Evolutionary conservation across 2,329 filamentous ascomycete genomes (phyloP).

Genomic region (Paraconiothyrium brasiliense): DNA sequence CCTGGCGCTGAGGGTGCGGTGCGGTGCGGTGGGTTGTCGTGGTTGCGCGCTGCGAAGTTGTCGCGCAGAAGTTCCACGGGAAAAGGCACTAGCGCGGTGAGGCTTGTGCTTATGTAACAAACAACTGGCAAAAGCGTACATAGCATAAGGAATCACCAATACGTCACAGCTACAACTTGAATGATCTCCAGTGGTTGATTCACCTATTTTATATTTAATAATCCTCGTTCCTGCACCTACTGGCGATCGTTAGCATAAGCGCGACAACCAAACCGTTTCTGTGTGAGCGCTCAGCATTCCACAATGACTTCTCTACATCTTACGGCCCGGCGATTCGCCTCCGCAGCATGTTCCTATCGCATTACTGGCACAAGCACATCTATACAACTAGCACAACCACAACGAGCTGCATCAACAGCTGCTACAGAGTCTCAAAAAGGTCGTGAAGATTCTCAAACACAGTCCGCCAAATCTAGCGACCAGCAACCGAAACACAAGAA

Average conservation of each 20-base stretch:
- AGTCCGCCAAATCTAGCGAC: constrained; percentile 25
- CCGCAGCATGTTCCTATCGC: background rate
- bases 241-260: too few species aligned
- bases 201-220: too few species aligned
- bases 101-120: constrained; percentile 12
- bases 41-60: constrained; percentile 13
- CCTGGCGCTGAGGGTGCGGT: background rate
- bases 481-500: constrained; percentile 49
- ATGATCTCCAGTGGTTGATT: background rate
- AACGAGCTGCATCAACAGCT: constrained; percentile 16
- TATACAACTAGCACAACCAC: background rate
- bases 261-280: background rate
- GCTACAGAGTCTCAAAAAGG: background rate
- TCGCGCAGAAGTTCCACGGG: constrained; percentile 18
- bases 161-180: constrained; percentile 16
- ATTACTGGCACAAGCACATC: background rate
- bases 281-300: background rate
- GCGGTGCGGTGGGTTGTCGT: constrained; percentile 7
- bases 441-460: background rate
- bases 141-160: constrained; percentile 13
- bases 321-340: background rate
- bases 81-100: constrained; percentile 12
- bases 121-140: background rate
- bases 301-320: constrained; percentile 6
- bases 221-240: too few species aligned